Conservation (phyloP, 371 early-diverging fungal species). For the Zancudomyces culisetae region DNA sequence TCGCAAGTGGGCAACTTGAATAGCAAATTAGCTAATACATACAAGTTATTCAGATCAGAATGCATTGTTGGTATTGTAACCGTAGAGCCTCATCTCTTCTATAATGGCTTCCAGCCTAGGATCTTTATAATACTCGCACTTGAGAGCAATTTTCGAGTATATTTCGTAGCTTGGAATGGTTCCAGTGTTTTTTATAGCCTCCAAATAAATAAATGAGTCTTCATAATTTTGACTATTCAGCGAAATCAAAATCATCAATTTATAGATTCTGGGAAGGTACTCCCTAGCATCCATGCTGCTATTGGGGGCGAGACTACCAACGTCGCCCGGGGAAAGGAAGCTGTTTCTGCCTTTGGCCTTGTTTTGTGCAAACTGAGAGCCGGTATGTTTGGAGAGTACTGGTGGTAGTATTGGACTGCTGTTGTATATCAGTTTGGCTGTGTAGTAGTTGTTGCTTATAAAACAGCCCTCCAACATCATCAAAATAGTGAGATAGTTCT, state of each 20-base stretch:
- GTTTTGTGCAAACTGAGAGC: constrained; percentile 23
- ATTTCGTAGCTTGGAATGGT: constrained; percentile 36
- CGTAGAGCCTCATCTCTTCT: constrained; percentile 51
- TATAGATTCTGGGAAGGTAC: constrained; percentile 36
- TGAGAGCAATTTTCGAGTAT: constrained; percentile 33
- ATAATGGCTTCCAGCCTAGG: constrained; percentile 43
- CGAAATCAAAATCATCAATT: constrained; percentile 31
- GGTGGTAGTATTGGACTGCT: too few species aligned
- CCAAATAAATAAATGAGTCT: constrained; percentile 52
- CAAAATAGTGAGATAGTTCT: constrained; percentile 40
- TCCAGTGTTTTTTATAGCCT: constrained; percentile 49
- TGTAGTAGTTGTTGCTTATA: constrained; percentile 25
- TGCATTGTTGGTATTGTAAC: constrained; percentile 28
- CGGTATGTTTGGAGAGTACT: too few species aligned
- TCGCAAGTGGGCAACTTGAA: constrained; percentile 6
- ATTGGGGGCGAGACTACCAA: too few species aligned
- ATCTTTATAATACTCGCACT: constrained; percentile 41
- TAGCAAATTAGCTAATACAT: constrained; percentile 9
- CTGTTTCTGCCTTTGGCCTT: too few species aligned
- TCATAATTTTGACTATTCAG: constrained; percentile 40
- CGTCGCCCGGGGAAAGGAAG: too few species aligned
- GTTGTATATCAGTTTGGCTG: constrained; percentile 33
- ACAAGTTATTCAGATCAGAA: constrained; percentile 9
- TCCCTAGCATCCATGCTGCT: constrained; percentile 21
- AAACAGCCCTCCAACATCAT: constrained; percentile 37